Base-by-base conservation (phyloP, 2,329 filamentous ascomycete genomes). In the Cladosporium halotolerans region DNA sequence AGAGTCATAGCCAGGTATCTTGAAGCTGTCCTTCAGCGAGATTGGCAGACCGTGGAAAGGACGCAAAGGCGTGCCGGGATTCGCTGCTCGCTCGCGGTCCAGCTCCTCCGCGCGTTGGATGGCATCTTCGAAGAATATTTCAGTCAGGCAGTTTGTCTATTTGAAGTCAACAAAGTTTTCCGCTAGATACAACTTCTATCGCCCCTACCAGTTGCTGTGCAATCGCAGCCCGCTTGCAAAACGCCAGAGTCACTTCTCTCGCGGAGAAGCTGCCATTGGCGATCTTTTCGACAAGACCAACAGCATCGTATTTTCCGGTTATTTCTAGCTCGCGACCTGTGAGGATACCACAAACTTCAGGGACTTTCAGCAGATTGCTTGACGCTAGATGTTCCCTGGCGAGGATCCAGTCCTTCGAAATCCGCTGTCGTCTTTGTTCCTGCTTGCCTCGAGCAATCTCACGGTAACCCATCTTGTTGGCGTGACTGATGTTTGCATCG, bases 281-380 rank as follows among this genome's bases (percentile, higher is more conserved):
- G 14, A 74, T 68, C 11, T 63, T 67, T 14, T 69, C 58, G 1
- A 67, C 63, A 45, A 75, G 55, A 6, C 57, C 66, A 3, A 68
- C 64, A 8, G 71, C 72, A 61, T 79, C 74, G 55, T 76, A 76
- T 0, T 70, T 61, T 55, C 80, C 77, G 0, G 80, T 83, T 36
- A 83, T 80, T 0, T 68, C 63, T 16, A 82, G 60, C 55, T 83
- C 79, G 4, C 70, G 65, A 0, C 64, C 13, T 0, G 64, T 74
- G 19, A 83, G 65, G 7, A 83, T 60, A 0, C 77, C 77, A 57
- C 76, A 78, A 39, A 67, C 68, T 11, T 70, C 66, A 3, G 79
- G 78, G 8, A 80, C 66, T 18, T 73, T 64, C 42, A 77, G 68
- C 18, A 78, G 71, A 47, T 72, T 66, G 14, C 28, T 38, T 28